These are phyloP conservation scores for Tricladium varicosporioides DNA, from an alignment of 2,329 filamentous ascomycete species.

Conservation along the genomic window DNA sequence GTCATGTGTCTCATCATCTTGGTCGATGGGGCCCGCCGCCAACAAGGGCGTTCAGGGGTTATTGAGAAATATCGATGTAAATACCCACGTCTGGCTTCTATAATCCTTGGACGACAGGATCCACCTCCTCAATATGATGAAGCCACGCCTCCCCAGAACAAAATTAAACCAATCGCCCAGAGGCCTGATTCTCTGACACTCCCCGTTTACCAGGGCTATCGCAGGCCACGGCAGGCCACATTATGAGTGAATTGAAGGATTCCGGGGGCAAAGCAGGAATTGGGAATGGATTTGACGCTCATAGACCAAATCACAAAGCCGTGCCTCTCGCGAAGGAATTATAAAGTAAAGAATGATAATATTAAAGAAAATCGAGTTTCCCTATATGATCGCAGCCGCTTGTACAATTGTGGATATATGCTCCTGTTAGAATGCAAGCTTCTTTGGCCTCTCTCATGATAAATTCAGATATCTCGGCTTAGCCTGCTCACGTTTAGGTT, in stretches of 20 bases:
- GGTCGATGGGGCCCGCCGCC: not conserved
- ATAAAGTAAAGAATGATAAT: not conserved
- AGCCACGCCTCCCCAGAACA: not conserved
- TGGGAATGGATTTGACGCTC: not conserved
- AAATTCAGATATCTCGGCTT: too few species aligned
- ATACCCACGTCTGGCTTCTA: slow-evolving; percentile 4
- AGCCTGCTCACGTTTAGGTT: too few species aligned
- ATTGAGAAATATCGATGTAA: slow-evolving; percentile 2
- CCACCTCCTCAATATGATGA: slow-evolving; percentile 8
- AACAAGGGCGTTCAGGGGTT: not conserved
- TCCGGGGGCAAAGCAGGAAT: not conserved
- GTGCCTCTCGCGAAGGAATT: not conserved
- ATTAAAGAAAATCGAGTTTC: not conserved
- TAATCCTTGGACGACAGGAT: slow-evolving; percentile 3
- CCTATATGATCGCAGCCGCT: not conserved
- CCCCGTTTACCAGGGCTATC: slow-evolving; percentile 10
- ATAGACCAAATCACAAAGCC: not conserved
- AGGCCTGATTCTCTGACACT: slow-evolving; percentile 16
- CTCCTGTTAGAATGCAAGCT: not conserved
- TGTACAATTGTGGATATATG: not conserved
- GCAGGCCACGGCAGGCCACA: slow-evolving; percentile 2
- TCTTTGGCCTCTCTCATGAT: not conserved
- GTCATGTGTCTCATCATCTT: not conserved
- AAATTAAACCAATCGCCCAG: slow-evolving; percentile 5
- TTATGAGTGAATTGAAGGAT: not conserved